Evolutionary conservation across 352 stramenopile genomes (phyloP).

Genomic region (Phytopythium oedochilum): DNA sequence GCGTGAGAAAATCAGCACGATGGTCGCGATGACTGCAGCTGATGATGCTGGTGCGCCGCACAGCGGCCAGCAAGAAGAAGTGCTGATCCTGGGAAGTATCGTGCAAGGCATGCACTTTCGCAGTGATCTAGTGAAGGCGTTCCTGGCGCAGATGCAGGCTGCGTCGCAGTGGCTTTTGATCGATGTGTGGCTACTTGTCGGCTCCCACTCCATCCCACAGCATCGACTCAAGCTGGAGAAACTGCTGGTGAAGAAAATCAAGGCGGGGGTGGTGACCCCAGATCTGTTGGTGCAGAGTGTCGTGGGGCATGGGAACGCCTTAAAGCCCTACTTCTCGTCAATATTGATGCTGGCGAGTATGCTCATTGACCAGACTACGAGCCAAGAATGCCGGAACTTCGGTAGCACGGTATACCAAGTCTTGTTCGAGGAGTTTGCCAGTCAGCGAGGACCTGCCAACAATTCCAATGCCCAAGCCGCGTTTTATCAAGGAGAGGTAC

Average conservation of each 20-base stretch:
- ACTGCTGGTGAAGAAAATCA: slow-evolving; percentile 39
- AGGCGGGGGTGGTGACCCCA: slow-evolving; percentile 13
- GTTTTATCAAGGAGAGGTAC: slow-evolving; percentile 54
- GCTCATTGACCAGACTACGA: slow-evolving; percentile 21
- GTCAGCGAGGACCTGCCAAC: slow-evolving; percentile 4
- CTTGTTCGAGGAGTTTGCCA: slow-evolving; percentile 47
- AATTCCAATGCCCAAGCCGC: slow-evolving; percentile 14
- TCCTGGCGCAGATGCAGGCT: slow-evolving; percentile 22
- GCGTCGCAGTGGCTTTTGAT: slow-evolving; percentile 24
- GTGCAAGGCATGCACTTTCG: slow-evolving; percentile 53
- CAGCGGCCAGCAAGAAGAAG: slow-evolving; percentile 29
- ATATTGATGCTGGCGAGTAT: slow-evolving; percentile 27
- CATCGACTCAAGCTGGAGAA: slow-evolving; percentile 33
- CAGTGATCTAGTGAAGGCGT: slow-evolving; percentile 39
- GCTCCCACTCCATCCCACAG: slow-evolving; percentile 30
- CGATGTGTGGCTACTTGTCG: slow-evolving; percentile 48
- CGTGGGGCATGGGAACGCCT: slow-evolving; percentile 26
- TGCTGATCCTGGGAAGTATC: slow-evolving; percentile 39
- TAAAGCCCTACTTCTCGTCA: slow-evolving; percentile 40
- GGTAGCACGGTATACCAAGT: slow-evolving; percentile 39
- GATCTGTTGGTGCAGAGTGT: slow-evolving; percentile 28
- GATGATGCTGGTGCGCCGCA: not conserved
- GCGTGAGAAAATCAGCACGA: slow-evolving; percentile 45
- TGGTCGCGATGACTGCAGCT: slow-evolving; percentile 15
- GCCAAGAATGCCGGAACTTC: slow-evolving; percentile 12